phyloP scores from a whole-genome alignment of 2,329 filamentous ascomycete species.

The Rutstroemia sp. region DNA sequence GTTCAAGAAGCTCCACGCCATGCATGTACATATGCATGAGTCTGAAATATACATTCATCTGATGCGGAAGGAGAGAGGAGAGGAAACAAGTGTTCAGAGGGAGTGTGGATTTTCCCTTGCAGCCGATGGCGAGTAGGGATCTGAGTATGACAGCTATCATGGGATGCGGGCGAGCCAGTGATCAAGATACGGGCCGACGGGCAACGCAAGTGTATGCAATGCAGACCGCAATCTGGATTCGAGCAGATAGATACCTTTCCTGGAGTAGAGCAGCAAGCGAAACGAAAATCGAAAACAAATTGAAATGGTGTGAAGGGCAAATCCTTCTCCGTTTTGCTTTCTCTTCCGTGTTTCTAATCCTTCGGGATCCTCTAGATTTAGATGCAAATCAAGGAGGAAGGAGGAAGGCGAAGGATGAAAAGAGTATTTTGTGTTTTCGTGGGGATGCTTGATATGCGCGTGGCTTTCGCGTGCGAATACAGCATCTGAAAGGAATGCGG shows the following conservation, averaged over 20 bases:
- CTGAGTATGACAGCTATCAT: neutral
- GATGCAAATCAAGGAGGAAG: neutral
- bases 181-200: neutral
- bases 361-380: neutral
- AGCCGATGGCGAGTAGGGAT: too few relatives aligned
- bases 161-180: neutral
- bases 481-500: neutral
- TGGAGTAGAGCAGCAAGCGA: neutral
- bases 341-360: neutral
- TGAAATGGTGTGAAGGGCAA: neutral
- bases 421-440: neutral
- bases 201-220: neutral
- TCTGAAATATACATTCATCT: neutral
- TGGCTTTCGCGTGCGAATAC: neutral
- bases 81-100: too few relatives aligned
- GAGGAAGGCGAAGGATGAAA: neutral
- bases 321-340: neutral
- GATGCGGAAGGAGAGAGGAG: too few relatives aligned
- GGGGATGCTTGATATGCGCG: neutral
- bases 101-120: too few relatives aligned
- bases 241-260: too few relatives aligned
- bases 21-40: neutral
- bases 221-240: too few relatives aligned
- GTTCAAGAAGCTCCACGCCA: neutral
- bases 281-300: neutral